These are phyloP conservation scores for Croton laevigatus DNA, from an alignment of 441 rosid genomes.

Conservation along the genomic window DNA sequence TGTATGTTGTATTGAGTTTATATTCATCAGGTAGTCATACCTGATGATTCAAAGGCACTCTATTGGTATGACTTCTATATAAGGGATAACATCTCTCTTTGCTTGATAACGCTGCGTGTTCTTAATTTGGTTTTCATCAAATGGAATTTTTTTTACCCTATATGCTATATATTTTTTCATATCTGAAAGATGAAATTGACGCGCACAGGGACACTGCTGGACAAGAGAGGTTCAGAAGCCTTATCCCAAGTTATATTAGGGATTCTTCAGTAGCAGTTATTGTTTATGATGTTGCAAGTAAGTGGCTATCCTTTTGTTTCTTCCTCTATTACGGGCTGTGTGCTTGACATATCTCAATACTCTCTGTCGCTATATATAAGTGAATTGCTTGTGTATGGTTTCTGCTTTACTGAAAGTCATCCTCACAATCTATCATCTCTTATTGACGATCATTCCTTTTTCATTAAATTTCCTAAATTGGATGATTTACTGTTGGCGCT, in stretches of 20 bases:
- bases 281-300: conserved; percentile 87
- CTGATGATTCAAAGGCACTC: not conserved
- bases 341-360: not conserved
- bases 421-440: not conserved
- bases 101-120: not conserved
- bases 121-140: not conserved
- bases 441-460: not conserved
- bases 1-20: not conserved
- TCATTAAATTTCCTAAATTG: not conserved
- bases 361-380: not conserved
- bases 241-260: conserved; percentile 86
- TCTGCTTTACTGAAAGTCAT: not conserved
- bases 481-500: not conserved
- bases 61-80: not conserved
- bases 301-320: conserved; percentile 17
- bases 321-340: not conserved
- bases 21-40: not conserved
- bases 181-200: not conserved
- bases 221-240: conserved; percentile 89
- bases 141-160: not conserved
- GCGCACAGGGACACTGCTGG: conserved; percentile 84
- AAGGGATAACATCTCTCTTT: not conserved
- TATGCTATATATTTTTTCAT: not conserved
- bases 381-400: not conserved
- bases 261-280: conserved; percentile 91